Conservation (phyloP, 2,329 filamentous ascomycete genomes). For the Diaporthe citri region DNA sequence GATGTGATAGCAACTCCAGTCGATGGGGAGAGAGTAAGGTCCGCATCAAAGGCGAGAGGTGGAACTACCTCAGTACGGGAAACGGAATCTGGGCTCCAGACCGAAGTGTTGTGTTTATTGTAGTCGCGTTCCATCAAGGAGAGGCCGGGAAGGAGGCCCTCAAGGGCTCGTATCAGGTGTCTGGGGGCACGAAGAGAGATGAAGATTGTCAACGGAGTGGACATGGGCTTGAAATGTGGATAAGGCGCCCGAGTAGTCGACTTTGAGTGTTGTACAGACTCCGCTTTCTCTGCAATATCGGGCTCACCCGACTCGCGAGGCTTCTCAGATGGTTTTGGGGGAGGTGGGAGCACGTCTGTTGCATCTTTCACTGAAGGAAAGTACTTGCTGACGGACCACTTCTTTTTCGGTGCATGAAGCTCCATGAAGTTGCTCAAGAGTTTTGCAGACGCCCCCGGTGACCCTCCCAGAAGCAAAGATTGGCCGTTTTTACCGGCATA, state of each 20-base stretch:
- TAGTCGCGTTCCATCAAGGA: constrained; percentile 48
- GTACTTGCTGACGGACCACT: constrained; percentile 42
- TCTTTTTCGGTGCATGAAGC: constrained; percentile 44
- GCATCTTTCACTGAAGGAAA: constrained; percentile 28
- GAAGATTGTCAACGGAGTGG: constrained; percentile 42
- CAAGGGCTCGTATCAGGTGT: constrained; percentile 39
- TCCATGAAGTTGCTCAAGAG: constrained; percentile 46
- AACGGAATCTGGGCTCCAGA: constrained; percentile 43
- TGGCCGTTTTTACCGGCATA: neutral
- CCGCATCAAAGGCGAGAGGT: constrained; percentile 70
- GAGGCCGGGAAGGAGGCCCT: constrained; percentile 44
- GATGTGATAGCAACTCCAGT: constrained; percentile 79
- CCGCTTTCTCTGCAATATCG: neutral
- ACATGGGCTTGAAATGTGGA: constrained; percentile 38
- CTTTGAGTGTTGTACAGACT: neutral
- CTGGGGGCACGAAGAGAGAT: constrained; percentile 44
- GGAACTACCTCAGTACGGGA: constrained; percentile 47
- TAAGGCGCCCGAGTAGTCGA: constrained; percentile 32
- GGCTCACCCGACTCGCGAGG: neutral
- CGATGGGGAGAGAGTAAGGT: constrained; percentile 77
- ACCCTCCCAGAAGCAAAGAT: constrained; percentile 27
- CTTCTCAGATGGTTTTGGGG: neutral
- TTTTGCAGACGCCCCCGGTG: constrained; percentile 22
- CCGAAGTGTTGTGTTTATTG: constrained; percentile 42
- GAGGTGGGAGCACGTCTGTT: neutral